These are phyloP conservation scores for Beauveria varroae DNA, from an alignment of 2,329 filamentous ascomycete genomes.

Conservation along the genomic window DNA sequence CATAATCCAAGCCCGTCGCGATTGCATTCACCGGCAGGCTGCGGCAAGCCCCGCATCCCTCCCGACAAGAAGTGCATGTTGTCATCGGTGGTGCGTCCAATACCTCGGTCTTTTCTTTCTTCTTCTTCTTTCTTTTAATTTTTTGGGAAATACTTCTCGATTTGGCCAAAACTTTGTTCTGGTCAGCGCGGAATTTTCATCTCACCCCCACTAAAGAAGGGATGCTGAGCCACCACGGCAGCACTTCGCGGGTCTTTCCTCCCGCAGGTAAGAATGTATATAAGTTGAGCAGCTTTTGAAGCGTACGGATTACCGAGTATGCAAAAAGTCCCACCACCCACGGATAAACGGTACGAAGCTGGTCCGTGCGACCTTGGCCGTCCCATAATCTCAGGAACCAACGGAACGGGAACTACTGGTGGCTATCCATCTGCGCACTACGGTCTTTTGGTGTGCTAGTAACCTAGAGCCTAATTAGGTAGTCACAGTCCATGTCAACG, in stretches of 20 bases:
- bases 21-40: too few relatives aligned
- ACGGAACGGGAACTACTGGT: not conserved
- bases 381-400: conserved; percentile 3
- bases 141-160: too few relatives aligned
- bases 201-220: not conserved
- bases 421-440: too few relatives aligned
- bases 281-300: too few relatives aligned
- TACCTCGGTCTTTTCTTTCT: too few relatives aligned
- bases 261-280: not conserved
- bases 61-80: too few relatives aligned
- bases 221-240: not conserved
- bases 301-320: too few relatives aligned
- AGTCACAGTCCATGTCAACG: not conserved
- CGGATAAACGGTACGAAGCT: not conserved
- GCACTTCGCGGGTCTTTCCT: not conserved
- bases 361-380: not conserved
- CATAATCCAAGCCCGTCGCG: too few relatives aligned
- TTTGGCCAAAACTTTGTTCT: not conserved
- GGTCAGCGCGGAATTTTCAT: not conserved
- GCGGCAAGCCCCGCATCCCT: too few relatives aligned
- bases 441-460: not conserved
- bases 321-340: not conserved
- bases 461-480: too few relatives aligned
- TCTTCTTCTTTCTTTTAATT: too few relatives aligned
- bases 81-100: too few relatives aligned